These are phyloP conservation scores for Aspergillus clavatus DNA, from an alignment of 2,329 filamentous ascomycete genomes.

Conservation along the genomic window DNA sequence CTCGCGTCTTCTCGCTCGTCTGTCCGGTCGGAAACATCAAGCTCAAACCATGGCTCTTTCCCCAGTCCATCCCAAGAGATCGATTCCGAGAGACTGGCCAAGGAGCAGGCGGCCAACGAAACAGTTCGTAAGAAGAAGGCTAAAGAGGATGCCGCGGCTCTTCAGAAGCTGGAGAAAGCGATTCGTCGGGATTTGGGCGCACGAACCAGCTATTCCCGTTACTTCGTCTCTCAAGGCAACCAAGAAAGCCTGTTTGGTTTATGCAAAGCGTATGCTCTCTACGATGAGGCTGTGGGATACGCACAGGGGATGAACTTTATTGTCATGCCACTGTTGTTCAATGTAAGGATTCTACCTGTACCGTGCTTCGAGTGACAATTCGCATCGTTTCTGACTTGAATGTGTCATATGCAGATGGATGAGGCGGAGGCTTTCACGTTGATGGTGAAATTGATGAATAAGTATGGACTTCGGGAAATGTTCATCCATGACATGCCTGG, in stretches of 20 bases:
- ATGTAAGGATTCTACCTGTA: conserved; percentile 51
- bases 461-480: conserved; percentile 86
- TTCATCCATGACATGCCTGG: conserved; percentile 97
- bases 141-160: conserved; percentile 67
- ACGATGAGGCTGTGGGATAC: conserved; percentile 90
- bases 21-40: conserved; percentile 71
- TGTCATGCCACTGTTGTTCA: conserved; percentile 93
- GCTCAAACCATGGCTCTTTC: conserved; percentile 50
- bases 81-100: conserved; percentile 58
- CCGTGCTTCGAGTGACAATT: background rate
- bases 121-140: conserved; percentile 71
- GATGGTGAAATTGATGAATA: conserved; percentile 90
- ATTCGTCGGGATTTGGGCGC: conserved; percentile 89
- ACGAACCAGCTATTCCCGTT: conserved; percentile 94
- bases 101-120: conserved; percentile 59
- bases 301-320: conserved; percentile 99
- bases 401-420: conserved; percentile 61
- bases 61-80: conserved; percentile 58
- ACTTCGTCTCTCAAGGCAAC: conserved; percentile 81
- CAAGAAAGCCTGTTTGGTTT: conserved; percentile 93
- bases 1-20: conserved; percentile 75
- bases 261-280: conserved; percentile 95
- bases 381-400: conserved; percentile 8
- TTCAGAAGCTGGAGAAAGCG: conserved; percentile 82
- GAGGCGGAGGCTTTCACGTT: conserved; percentile 96